Conservation (phyloP, 805 yeast species). For the Jamesozyma piceae region DNA sequence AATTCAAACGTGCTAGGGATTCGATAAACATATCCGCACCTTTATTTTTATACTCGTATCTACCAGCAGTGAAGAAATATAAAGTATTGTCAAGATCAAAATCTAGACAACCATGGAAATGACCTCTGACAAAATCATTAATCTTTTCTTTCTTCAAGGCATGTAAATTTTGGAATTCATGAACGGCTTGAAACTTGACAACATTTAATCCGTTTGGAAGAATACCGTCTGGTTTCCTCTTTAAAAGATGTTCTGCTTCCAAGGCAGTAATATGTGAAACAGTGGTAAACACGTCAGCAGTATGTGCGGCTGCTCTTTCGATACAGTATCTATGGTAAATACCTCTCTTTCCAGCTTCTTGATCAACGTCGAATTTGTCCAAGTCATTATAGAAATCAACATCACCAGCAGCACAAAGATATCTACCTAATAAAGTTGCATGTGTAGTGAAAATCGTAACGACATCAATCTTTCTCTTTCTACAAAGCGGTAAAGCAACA, state of each 20-base stretch:
- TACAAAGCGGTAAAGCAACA: slow-evolving; percentile 83
- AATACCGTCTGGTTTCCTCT: slow-evolving; percentile 96
- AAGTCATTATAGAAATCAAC: slow-evolving; percentile 92
- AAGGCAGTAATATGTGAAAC: slow-evolving; percentile 96
- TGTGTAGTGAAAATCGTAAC: slow-evolving; percentile 96
- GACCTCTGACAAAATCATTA: slow-evolving; percentile 91
- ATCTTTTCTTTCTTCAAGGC: slow-evolving; percentile 85
- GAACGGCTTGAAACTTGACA: slow-evolving; percentile 92
- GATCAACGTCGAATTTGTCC: slow-evolving; percentile 84
- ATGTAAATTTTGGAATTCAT: slow-evolving; percentile 94
- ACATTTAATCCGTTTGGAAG: slow-evolving; percentile 94
- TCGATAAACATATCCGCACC: slow-evolving; percentile 95
- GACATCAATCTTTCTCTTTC: slow-evolving; percentile 84
- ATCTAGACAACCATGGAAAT: slow-evolving; percentile 92
- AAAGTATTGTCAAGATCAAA: slow-evolving; percentile 89
- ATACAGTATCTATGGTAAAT: slow-evolving; percentile 94
- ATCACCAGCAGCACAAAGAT: slow-evolving; percentile 92
- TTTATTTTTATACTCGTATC: slow-evolving; percentile 92
- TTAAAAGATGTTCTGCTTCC: slow-evolving; percentile 85
- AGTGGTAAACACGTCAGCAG: slow-evolving; percentile 94
- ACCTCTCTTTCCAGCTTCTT: slow-evolving; percentile 96
- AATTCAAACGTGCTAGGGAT: slow-evolving; percentile 83
- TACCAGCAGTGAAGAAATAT: slow-evolving; percentile 92
- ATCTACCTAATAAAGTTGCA: slow-evolving; percentile 90
- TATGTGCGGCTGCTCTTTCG: slow-evolving; percentile 92